These are phyloP conservation scores for Panicum miliaceum DNA, from an alignment of 176 grass and related monocot species.

Conservation along the genomic window DNA sequence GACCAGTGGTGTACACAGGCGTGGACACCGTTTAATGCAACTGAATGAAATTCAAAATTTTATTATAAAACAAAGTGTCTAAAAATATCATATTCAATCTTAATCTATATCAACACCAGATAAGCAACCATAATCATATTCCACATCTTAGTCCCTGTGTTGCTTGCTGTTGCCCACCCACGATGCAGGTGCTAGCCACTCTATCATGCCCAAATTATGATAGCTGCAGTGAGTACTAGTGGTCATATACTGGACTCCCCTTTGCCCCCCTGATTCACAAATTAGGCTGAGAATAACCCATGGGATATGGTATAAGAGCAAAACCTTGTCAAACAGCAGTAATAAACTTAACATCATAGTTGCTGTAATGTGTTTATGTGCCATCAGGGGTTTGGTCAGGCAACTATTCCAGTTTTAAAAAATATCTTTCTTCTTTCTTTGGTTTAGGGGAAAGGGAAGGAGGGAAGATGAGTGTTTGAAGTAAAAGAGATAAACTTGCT, in stretches of 20 bases:
- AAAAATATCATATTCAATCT: neutral
- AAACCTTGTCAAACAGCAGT: neutral
- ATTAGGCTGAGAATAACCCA: neutral
- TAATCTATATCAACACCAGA: neutral
- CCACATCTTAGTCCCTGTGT: neutral
- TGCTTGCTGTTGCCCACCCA: neutral
- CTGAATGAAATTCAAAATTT: neutral
- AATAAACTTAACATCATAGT: neutral
- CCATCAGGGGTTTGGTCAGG: neutral
- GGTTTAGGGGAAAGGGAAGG: neutral
- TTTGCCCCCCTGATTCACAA: neutral
- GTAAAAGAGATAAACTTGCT: neutral
- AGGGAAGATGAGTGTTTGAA: neutral
- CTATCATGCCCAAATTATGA: conserved; percentile 18
- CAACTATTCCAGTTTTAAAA: conserved; percentile 36
- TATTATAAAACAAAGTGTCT: neutral
- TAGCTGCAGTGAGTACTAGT: neutral
- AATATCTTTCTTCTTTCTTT: neutral
- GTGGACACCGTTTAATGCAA: neutral
- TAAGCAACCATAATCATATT: neutral
- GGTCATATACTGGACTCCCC: neutral
- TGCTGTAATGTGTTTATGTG: neutral
- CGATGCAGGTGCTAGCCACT: neutral
- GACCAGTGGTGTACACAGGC: neutral
- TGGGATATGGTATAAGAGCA: conserved; percentile 6